Evolutionary conservation across 371 early-diverging fungal species (phyloP).

Genomic region (Lichtheimia hyalospora): DNA sequence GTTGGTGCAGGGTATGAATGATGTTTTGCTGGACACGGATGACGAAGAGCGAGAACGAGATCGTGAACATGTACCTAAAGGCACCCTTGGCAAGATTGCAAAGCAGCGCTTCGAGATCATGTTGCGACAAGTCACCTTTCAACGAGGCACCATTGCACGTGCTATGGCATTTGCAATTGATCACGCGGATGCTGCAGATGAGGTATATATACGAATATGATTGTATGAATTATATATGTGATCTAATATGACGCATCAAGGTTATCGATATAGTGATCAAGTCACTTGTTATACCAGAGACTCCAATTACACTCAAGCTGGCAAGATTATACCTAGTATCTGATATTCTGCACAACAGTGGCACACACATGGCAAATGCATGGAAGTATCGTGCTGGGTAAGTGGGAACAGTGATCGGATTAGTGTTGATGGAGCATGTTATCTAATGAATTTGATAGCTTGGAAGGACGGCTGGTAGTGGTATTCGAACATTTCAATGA

Average conservation of each 20-base stretch:
- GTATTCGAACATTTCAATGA: constrained; percentile 74
- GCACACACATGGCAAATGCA: constrained; percentile 77
- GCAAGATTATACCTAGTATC: constrained; percentile 81
- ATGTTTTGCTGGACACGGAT: constrained; percentile 43
- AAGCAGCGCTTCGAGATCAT: constrained; percentile 58
- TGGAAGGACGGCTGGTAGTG: constrained; percentile 65
- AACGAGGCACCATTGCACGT: constrained; percentile 71
- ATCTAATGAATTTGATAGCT: constrained; percentile 23
- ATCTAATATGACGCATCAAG: constrained; percentile 19
- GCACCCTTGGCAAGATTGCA: constrained; percentile 60
- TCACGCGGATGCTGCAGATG: constrained; percentile 81
- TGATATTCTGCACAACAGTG: constrained; percentile 87
- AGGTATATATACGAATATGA: constrained; percentile 35
- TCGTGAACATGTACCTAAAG: constrained; percentile 48
- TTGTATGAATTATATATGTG: background rate
- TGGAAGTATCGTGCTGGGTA: constrained; percentile 81
- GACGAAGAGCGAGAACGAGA: constrained; percentile 54
- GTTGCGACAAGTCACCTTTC: constrained; percentile 54
- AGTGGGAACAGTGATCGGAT: constrained; percentile 1
- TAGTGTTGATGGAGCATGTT: background rate
- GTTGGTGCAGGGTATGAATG: constrained; percentile 26
- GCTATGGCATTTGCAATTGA: constrained; percentile 89
- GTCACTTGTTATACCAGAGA: constrained; percentile 58
- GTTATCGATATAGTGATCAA: constrained; percentile 68
- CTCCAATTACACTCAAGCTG: constrained; percentile 67